Conservation (phyloP, 2,329 filamentous ascomycete genomes). For the Elsinoe ampelina region DNA sequence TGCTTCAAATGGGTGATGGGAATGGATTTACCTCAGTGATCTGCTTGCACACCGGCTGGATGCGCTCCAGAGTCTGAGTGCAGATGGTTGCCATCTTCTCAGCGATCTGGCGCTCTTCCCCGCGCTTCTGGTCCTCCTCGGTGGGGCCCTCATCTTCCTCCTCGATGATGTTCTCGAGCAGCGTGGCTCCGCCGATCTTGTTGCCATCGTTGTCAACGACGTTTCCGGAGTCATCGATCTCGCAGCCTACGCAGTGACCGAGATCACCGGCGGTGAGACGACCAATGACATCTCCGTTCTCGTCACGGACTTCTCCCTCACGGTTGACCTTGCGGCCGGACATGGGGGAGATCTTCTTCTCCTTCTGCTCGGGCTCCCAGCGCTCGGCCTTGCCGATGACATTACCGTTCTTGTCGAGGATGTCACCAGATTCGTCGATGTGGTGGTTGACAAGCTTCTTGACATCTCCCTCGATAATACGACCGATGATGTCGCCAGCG, state of each 20-base stretch:
- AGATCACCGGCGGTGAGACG: conserved; percentile 43
- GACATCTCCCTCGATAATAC: conserved; percentile 41
- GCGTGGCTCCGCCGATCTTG: conserved; percentile 53
- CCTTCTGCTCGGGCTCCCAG: conserved; percentile 46
- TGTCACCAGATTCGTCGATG: conserved; percentile 44
- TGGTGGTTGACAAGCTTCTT: conserved; percentile 43
- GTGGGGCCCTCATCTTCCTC: conserved; percentile 49
- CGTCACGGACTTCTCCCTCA: conserved; percentile 44
- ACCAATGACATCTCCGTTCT: conserved; percentile 42
- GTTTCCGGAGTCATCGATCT: conserved; percentile 45
- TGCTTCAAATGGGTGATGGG: background rate
- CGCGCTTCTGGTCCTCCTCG: conserved; percentile 45
- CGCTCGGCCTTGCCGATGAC: conserved; percentile 44
- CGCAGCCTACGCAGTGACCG: conserved; percentile 43
- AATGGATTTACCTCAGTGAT: conserved; percentile 59
- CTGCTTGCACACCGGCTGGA: conserved; percentile 76
- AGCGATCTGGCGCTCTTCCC: conserved; percentile 67
- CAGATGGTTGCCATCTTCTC: conserved; percentile 64
- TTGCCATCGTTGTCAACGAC: conserved; percentile 49
- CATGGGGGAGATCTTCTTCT: conserved; percentile 52
- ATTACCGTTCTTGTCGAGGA: conserved; percentile 46
- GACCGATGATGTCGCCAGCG: conserved; percentile 39
- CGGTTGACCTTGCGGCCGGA: conserved; percentile 45
- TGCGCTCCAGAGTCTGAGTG: conserved; percentile 69
- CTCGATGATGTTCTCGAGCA: conserved; percentile 49